phyloP scores from a whole-genome alignment of 495 filamentous ascomycete species.

The Tuber brumale region DNA sequence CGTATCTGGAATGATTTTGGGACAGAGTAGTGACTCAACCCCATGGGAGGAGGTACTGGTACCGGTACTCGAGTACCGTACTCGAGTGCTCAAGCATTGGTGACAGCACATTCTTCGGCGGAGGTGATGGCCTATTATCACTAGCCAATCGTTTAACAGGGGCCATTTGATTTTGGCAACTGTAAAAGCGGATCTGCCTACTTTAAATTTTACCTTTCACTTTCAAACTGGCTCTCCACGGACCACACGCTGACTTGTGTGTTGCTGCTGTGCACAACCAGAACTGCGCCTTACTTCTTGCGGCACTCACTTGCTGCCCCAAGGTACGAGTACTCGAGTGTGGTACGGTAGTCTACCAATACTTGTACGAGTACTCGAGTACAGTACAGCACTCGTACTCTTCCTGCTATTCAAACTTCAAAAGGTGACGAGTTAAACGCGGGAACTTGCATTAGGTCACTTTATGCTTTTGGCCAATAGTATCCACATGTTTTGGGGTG shows the following conservation, averaged over 20 bases:
- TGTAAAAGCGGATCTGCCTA: background rate
- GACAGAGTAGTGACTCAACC: background rate
- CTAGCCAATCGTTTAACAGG: background rate
- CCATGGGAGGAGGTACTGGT: background rate
- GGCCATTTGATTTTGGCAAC: background rate
- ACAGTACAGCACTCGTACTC: no score
- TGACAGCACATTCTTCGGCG: background rate
- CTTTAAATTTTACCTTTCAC: background rate
- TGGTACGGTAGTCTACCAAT: no score
- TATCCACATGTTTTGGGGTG: no score
- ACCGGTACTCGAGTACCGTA: no score
- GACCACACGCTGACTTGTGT: background rate
- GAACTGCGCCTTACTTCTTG: background rate
- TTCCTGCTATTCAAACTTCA: no score
- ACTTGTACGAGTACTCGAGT: no score
- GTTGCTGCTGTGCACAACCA: background rate
- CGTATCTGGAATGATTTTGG: background rate
- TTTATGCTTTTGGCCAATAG: no score
- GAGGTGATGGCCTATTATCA: background rate
- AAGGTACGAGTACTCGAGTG: no score
- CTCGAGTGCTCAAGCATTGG: background rate
- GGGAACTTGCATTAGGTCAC: no score
- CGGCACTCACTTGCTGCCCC: background rate
- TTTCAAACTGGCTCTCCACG: background rate
- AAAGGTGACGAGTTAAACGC: no score